phyloP scores from a whole-genome alignment of 306 rosid species.

The Notholithocarpus densiflorus region DNA sequence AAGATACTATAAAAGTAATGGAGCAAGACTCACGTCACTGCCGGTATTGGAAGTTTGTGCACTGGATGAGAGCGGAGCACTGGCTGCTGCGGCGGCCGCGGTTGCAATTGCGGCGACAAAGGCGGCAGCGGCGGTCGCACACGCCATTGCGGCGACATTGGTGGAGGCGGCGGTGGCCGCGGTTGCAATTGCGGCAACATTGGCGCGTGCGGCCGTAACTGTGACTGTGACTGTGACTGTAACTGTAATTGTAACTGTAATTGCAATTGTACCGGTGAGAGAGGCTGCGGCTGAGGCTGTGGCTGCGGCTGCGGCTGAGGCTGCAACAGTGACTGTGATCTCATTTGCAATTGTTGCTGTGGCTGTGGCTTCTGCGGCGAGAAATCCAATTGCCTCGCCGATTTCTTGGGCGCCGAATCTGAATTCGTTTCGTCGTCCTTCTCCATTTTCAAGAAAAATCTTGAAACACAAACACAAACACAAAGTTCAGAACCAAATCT shows the following conservation, averaged over 20 bases:
- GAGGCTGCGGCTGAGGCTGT: not conserved
- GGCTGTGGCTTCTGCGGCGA: not conserved
- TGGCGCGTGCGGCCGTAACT: conserved; percentile 15
- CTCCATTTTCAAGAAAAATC: conserved; percentile 42
- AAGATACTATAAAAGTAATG: not conserved
- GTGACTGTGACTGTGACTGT: conserved; percentile 9
- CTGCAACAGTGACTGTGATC: conserved; percentile 1
- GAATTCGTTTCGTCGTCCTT: conserved; percentile 43
- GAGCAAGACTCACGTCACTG: conserved; percentile 38
- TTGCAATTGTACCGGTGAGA: not conserved
- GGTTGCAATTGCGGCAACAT: conserved; percentile 20
- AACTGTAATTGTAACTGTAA: not conserved
- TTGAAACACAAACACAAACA: not conserved
- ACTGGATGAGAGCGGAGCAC: conserved; percentile 36
- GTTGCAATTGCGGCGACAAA: conserved; percentile 18
- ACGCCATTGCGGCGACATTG: not conserved
- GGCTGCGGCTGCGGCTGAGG: not conserved
- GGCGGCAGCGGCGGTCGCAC: conserved; percentile 16
- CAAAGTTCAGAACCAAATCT: not conserved
- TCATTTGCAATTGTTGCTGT: not conserved
- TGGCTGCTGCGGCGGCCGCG: conserved; percentile 28
- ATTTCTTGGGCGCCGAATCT: conserved; percentile 38
- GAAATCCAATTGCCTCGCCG: conserved; percentile 68
- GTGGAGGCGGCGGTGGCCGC: conserved; percentile 30
- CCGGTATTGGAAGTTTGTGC: conserved; percentile 36